Evolutionary conservation across 2,329 filamentous ascomycete species (phyloP).

Genomic region (Diplodia scrobiculata): DNA sequence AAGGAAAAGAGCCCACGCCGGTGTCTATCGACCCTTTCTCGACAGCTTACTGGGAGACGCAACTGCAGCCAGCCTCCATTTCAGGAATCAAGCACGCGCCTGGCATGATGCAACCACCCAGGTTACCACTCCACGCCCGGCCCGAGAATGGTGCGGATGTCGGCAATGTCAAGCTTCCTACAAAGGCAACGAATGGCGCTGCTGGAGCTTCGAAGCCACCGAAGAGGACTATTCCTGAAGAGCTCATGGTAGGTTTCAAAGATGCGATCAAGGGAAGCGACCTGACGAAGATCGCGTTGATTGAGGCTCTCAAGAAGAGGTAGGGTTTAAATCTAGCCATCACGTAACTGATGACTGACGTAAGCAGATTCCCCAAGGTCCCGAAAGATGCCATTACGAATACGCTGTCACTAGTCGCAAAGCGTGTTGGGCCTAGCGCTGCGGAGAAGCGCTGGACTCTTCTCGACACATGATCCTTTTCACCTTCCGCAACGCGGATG

Average conservation of each 20-base stretch:
- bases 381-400: conserved; percentile 70
- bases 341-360: conserved; percentile 27
- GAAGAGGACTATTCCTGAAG: conserved; percentile 57
- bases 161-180: conserved; percentile 29
- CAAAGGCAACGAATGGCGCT: conserved; percentile 31
- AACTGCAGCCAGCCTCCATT: conserved; percentile 31
- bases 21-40: conserved; percentile 83
- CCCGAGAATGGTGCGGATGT: conserved; percentile 37
- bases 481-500: neutral
- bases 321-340: conserved; percentile 39
- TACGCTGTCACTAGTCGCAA: conserved; percentile 67
- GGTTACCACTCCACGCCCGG: conserved; percentile 48
- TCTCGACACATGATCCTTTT: conserved; percentile 14
- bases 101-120: conserved; percentile 45
- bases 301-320: conserved; percentile 73
- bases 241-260: conserved; percentile 69
- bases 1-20: conserved; percentile 46
- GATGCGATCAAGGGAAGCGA: conserved; percentile 68
- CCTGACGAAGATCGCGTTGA: conserved; percentile 71
- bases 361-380: conserved; percentile 65
- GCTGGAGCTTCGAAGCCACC: conserved; percentile 44
- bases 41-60: conserved; percentile 70
- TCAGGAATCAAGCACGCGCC: conserved; percentile 30
- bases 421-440: conserved; percentile 62
- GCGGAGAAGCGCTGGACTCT: conserved; percentile 66